Conservation (phyloP, 2,329 filamentous ascomycete genomes). For the Chaetoscypha palmicola region DNA sequence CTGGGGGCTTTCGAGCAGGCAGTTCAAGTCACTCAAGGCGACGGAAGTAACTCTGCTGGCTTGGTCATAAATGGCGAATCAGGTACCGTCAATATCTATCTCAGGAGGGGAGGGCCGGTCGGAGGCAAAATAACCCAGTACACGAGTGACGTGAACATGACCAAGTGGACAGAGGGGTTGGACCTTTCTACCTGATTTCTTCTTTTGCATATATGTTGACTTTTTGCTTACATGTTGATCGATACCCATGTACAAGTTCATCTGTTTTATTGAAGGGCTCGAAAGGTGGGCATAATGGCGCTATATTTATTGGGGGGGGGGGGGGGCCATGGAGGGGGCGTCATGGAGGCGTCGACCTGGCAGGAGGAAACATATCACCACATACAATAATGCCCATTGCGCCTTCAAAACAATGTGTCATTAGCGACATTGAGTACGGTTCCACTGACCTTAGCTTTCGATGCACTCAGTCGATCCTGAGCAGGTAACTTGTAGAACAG, state of each 20-base stretch:
- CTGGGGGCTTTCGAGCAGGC: slow-evolving; percentile 7
- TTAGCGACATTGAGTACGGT: no score
- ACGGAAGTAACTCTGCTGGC: slow-evolving; percentile 6
- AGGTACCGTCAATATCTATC: slow-evolving; percentile 6
- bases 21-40: background rate
- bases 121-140: slow-evolving; percentile 6
- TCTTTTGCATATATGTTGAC: no score
- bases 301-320: no score
- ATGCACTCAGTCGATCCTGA: no score
- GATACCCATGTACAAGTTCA: background rate
- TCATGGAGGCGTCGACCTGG: no score
- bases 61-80: slow-evolving; percentile 6
- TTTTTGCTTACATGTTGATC: background rate
- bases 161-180: slow-evolving; percentile 4
- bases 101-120: background rate
- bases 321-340: no score
- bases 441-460: no score
- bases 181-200: background rate
- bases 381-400: background rate
- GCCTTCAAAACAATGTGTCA: no score
- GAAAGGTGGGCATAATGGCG: no score
- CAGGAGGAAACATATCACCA: background rate
- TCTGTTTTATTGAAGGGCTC: no score
- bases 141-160: background rate
- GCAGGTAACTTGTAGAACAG: no score